Percentiles rank a stretch among this genome's conserved stretches.
Evolutionary conservation across 306 rosid genomes (phyloP).

Genomic region (Trifolium subterraneum): DNA sequence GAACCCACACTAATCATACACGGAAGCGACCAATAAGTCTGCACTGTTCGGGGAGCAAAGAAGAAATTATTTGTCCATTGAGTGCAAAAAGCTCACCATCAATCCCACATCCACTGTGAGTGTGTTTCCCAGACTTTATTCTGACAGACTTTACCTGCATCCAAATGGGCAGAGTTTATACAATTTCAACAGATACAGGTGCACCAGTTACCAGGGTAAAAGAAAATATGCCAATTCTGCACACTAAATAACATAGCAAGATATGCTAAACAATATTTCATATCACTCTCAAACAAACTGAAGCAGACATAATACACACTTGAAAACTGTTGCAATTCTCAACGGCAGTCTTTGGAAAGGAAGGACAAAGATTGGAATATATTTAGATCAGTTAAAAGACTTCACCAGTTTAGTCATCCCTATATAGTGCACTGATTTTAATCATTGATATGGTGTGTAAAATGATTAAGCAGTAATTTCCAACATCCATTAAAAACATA

Average conservation of each 20-base stretch:
- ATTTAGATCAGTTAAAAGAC: slow-evolving; percentile 8
- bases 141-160: slow-evolving; percentile 91
- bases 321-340: slow-evolving; percentile 26
- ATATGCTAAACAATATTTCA: slow-evolving; percentile 18
- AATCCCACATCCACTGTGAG: slow-evolving; percentile 91
- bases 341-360: slow-evolving; percentile 17
- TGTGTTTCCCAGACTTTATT: slow-evolving; percentile 87
- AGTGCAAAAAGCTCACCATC: slow-evolving; percentile 97
- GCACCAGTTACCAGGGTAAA: slow-evolving; percentile 36
- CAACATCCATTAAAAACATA: not conserved
- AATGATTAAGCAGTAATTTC: slow-evolving; percentile 13
- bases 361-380: slow-evolving; percentile 28
- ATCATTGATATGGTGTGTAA: slow-evolving; percentile 1
- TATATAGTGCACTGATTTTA: slow-evolving; percentile 9
- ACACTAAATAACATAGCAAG: slow-evolving; percentile 25
- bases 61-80: slow-evolving; percentile 80
- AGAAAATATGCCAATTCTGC: slow-evolving; percentile 16
- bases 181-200: slow-evolving; percentile 29
- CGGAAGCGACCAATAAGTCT: slow-evolving; percentile 91
- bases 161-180: slow-evolving; percentile 35
- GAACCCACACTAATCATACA: slow-evolving; percentile 53
- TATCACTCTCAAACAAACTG: slow-evolving; percentile 12
- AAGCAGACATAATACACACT: slow-evolving; percentile 5
- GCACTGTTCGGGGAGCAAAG: slow-evolving; percentile 97
- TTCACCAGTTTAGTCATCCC: slow-evolving; percentile 11